These are phyloP conservation scores for Boehmeria nivea DNA, from an alignment of 306 rosid genomes.

Conservation along the genomic window DNA sequence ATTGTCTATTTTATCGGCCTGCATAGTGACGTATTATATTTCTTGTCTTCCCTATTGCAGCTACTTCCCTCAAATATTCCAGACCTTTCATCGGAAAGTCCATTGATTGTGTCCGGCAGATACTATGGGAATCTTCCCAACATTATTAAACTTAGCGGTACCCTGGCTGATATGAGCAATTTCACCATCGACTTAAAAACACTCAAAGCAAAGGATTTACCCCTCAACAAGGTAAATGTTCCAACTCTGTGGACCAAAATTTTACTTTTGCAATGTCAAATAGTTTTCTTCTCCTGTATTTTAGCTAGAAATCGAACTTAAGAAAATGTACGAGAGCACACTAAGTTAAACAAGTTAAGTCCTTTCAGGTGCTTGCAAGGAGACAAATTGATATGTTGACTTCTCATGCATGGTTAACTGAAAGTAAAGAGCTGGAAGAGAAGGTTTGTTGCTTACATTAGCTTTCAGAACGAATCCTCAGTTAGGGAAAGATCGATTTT, in stretches of 20 bases:
- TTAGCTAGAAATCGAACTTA: no score
- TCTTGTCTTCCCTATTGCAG: slow-evolving; percentile 39
- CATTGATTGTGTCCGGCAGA: slow-evolving; percentile 84
- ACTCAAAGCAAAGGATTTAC: slow-evolving; percentile 66
- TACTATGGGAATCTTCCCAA: slow-evolving; percentile 69
- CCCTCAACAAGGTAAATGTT: slow-evolving; percentile 59
- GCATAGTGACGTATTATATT: slow-evolving; percentile 7
- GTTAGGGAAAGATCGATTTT: slow-evolving; percentile 10
- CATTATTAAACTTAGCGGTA: slow-evolving; percentile 54
- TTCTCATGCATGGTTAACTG: slow-evolving; percentile 69
- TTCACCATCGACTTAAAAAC: slow-evolving; percentile 54
- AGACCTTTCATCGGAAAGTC: slow-evolving; percentile 68
- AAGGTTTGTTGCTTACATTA: slow-evolving; percentile 59
- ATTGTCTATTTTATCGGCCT: slow-evolving; percentile 2
- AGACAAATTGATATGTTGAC: slow-evolving; percentile 70
- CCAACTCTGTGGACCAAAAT: slow-evolving; percentile 19
- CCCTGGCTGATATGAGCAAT: slow-evolving; percentile 61
- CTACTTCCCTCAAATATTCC: slow-evolving; percentile 61
- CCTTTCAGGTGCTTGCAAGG: slow-evolving; percentile 67
- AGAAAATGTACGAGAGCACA: no score
- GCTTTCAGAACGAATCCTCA: no score
- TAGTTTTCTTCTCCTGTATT: no score
- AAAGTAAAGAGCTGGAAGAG: slow-evolving; percentile 67
- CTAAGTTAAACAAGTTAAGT: no score
- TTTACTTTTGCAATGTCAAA: neutral